Percentiles rank a stretch among this genome's conserved stretches.
phyloP scores from a whole-genome alignment of 345 rosid species.

The Salix arbutifolia region DNA sequence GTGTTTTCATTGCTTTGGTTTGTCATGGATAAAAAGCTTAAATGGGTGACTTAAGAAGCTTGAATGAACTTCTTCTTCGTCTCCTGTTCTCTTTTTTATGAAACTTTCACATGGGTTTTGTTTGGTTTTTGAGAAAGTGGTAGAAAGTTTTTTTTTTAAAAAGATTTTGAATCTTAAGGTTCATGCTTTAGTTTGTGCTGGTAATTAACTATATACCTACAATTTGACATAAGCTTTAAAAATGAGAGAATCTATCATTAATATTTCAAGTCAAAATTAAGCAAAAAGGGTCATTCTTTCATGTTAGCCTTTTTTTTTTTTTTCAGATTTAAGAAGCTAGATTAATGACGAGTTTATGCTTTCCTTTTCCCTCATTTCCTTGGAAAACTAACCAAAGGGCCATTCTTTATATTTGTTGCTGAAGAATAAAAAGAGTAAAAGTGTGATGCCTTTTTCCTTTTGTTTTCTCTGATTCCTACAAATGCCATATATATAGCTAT shows the following conservation, averaged over 20 bases:
- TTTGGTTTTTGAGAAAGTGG: conserved; percentile 17
- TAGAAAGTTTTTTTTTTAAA: neutral
- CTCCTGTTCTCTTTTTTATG: neutral
- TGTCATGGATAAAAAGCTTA: neutral
- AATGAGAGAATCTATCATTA: neutral
- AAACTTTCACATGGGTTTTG: neutral
- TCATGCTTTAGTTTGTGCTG: neutral
- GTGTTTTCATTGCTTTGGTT: neutral
- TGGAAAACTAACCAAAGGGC: conserved; percentile 5
- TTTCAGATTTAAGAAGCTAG: too few relatives aligned
- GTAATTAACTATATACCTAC: neutral
- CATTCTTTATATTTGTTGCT: neutral
- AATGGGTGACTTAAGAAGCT: neutral
- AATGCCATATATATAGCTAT: neutral
- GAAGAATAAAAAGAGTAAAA: neutral
- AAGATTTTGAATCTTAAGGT: neutral
- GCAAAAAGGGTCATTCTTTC: too few relatives aligned
- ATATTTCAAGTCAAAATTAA: too few relatives aligned
- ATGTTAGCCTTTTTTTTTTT: too few relatives aligned
- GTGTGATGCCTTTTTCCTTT: neutral
- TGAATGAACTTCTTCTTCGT: neutral
- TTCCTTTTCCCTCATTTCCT: conserved; percentile 11
- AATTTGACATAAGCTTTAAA: neutral
- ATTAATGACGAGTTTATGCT: neutral
- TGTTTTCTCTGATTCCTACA: neutral